Percentiles rank a stretch among this genome's conserved stretches.
Evolutionary conservation across 140 eudicot species (phyloP).

Genomic region (Erigeron philadelphicus): DNA sequence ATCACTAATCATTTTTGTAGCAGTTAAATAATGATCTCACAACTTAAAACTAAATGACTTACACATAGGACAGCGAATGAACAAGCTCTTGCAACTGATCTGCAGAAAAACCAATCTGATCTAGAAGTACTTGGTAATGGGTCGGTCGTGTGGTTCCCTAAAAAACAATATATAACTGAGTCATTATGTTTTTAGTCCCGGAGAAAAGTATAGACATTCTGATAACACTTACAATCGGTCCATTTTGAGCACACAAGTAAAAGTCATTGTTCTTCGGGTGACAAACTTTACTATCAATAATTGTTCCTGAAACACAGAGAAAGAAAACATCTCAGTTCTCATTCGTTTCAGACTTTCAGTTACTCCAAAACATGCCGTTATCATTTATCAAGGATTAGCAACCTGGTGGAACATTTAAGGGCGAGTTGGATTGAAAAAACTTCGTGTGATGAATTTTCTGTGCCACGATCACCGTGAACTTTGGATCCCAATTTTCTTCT

Average conservation of each 20-base stretch:
- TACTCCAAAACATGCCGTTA: not conserved
- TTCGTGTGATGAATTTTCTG: constrained; percentile 77
- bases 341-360: not conserved
- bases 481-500: constrained; percentile 60
- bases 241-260: constrained; percentile 49
- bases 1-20: not conserved
- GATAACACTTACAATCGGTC: constrained; percentile 40
- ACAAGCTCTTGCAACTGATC: constrained; percentile 82
- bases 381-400: not conserved
- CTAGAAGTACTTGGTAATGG: constrained; percentile 72
- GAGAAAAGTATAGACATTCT: not conserved
- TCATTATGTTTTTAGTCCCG: not conserved
- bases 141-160: constrained; percentile 42
- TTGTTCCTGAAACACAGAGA: constrained; percentile 43
- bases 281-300: constrained; percentile 45
- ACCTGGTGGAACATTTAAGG: constrained; percentile 66
- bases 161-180: constrained; percentile 1
- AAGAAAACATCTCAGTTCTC: not conserved
- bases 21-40: not conserved
- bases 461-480: constrained; percentile 63
- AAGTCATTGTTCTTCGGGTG: constrained; percentile 50
- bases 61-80: constrained; percentile 76
- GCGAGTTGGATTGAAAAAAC: constrained; percentile 44
- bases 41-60: constrained; percentile 17
- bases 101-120: constrained; percentile 66